Evolutionary conservation across 176 grass and related monocot genomes (phyloP), one percentile per base, ranked within the genome.

Genomic region (Musa troglodytarum): DNA sequence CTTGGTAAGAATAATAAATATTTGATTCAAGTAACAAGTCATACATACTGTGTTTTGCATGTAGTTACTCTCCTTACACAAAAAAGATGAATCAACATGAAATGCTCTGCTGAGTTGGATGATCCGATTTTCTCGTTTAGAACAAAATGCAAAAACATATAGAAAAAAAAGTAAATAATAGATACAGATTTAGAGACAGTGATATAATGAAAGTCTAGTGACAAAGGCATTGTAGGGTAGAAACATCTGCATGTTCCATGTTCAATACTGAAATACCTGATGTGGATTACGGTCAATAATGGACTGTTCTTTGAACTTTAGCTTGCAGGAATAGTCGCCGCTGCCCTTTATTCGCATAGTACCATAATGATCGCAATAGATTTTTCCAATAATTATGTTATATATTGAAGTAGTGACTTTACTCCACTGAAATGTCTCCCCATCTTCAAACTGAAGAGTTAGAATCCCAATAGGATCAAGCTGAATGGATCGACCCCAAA

Each of bases 341-440:
- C 87, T 96, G 76, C 93, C 93, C 43, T 82, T 92, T 73, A 96
- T 90, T 74, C 82, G 89, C 93, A 97, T 97, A 66, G 93, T 90
- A 15, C 90, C 90, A 88, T 97, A 97, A 75, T 97, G 93, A 49
- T 97, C 93, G 81, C 93, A 92, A 76, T 97, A 97, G 81, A 97
- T 92, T 86, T 97, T 97, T 11, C 93, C 90, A 74, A 92, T 90
- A 88, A 97, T 97, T 59, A 97, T 97, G 90, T 97, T 97, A 79
- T 97, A 97, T 86, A 97, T 92, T 79, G 89, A 92, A 77, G 93
- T 97, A 43, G 93, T 97, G 53, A 97, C 93, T 86, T 97, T 97
- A 74, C 93, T 92, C 93, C 93, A 97, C 56, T 87, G 90, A 82
- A 97, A 97, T 54, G 75, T 92, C 54, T 97, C 93, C 59, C 87